Evolutionary conservation across 2,329 filamentous ascomycete species (phyloP).

Genomic region (Colletotrichum musicola): DNA sequence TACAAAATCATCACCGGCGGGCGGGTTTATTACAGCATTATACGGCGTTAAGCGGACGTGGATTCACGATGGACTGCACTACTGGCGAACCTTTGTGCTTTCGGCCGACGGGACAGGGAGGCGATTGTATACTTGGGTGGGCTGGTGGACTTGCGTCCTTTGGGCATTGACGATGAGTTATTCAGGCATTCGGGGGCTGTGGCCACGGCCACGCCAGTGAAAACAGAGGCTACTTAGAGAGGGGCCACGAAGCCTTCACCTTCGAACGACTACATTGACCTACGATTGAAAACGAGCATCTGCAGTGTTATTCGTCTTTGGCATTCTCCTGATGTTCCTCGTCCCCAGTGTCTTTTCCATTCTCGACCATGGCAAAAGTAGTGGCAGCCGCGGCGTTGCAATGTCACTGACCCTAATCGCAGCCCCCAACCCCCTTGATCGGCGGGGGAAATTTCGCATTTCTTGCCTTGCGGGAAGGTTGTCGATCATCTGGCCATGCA

Average conservation of each 20-base stretch:
- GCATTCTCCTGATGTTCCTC: too few species aligned
- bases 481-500: not conserved
- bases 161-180: not conserved
- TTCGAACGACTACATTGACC: too few species aligned
- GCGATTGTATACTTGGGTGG: not conserved
- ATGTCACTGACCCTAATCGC: too few species aligned
- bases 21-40: conserved; percentile 34
- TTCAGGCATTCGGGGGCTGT: not conserved
- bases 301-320: too few species aligned
- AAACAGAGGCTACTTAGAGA: not conserved
- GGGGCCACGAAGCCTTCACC: conserved; percentile 4
- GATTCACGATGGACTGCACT: conserved; percentile 4
- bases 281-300: conserved; percentile 8
- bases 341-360: too few species aligned
- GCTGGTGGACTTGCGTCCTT: not conserved
- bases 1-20: conserved; percentile 14
- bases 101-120: not conserved
- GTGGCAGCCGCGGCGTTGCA: too few species aligned
- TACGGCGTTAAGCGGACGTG: conserved; percentile 36
- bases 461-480: not conserved
- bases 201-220: not conserved
- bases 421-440: too few species aligned
- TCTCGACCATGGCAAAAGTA: too few species aligned
- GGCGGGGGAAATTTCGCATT: not conserved
- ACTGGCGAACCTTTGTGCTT: conserved; percentile 13